Conservation (phyloP, 768 basidiomycete species). For the Tricholoma saponaceum region DNA sequence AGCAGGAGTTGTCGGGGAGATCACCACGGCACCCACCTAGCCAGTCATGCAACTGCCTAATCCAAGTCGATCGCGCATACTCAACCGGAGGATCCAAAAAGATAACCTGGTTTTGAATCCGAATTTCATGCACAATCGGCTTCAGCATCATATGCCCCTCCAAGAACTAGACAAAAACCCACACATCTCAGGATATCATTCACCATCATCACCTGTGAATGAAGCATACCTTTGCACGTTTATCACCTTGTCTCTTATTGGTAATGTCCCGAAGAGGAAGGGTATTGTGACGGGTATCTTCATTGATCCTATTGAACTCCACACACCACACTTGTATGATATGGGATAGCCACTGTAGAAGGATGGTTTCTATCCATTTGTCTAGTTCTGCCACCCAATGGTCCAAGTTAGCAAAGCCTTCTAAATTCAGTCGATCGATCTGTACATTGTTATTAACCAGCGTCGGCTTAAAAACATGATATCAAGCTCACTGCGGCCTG, state of each 20-base stretch:
- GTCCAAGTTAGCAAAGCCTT: constrained; percentile 93
- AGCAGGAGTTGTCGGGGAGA: too few species aligned
- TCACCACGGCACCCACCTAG: constrained; percentile 47
- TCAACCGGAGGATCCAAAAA: constrained; percentile 98
- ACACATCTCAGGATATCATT: background rate
- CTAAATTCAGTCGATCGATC: constrained; percentile 93
- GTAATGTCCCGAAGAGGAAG: constrained; percentile 46
- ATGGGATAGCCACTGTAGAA: constrained; percentile 68
- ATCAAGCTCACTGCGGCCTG: constrained; percentile 69
- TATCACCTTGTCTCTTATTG: constrained; percentile 68
- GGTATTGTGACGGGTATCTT: constrained; percentile 57
- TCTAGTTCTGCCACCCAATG: constrained; percentile 84
- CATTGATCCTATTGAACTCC: constrained; percentile 78
- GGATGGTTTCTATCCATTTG: constrained; percentile 75
- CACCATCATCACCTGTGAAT: background rate
- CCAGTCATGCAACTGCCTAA: constrained; percentile 86
- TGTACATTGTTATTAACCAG: constrained; percentile 23
- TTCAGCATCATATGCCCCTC: constrained; percentile 75
- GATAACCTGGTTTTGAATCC: constrained; percentile 98
- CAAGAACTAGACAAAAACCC: constrained; percentile 41
- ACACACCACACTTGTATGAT: constrained; percentile 86
- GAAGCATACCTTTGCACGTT: constrained; percentile 58
- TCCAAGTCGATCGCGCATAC: constrained; percentile 86
- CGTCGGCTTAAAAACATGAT: background rate
- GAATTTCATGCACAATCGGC: constrained; percentile 90